Percentiles rank a stretch among this genome's conserved stretches.
phyloP scores from a whole-genome alignment of 257 asterid genomes.

The Solanum etuberosum region DNA sequence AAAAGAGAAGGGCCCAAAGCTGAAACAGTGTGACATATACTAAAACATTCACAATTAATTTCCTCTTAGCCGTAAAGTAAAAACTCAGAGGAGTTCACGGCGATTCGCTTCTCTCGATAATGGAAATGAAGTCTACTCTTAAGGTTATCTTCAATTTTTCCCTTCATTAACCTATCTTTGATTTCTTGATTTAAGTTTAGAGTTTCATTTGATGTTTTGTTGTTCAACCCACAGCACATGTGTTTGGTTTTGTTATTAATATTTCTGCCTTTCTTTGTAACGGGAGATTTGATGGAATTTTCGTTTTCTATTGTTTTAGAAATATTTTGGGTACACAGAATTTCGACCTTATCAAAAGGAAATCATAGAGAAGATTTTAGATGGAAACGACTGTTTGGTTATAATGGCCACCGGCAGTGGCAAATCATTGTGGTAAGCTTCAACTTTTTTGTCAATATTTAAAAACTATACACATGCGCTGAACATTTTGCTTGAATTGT shows the following conservation, averaged over 20 bases:
- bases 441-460: neutral
- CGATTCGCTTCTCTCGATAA: neutral
- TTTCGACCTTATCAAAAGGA: conserved; percentile 92
- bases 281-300: neutral
- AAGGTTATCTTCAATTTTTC: conserved; percentile 29
- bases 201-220: neutral
- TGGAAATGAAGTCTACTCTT: conserved; percentile 47
- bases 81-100: neutral
- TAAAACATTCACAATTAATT: neutral
- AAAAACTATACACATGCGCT: neutral
- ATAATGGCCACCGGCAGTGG: conserved; percentile 99
- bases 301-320: conserved; percentile 24
- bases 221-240: neutral
- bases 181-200: neutral
- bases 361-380: conserved; percentile 49
- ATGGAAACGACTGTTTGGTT: conserved; percentile 71
- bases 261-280: neutral
- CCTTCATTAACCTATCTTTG: neutral
- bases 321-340: conserved; percentile 71
- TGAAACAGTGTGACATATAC: neutral
- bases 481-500: neutral
- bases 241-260: neutral
- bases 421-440: conserved; percentile 70
- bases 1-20: neutral
- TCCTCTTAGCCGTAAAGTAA: neutral